Conservation (phyloP, 805 yeast species). For the Dipodascopsis uninucleata region DNA sequence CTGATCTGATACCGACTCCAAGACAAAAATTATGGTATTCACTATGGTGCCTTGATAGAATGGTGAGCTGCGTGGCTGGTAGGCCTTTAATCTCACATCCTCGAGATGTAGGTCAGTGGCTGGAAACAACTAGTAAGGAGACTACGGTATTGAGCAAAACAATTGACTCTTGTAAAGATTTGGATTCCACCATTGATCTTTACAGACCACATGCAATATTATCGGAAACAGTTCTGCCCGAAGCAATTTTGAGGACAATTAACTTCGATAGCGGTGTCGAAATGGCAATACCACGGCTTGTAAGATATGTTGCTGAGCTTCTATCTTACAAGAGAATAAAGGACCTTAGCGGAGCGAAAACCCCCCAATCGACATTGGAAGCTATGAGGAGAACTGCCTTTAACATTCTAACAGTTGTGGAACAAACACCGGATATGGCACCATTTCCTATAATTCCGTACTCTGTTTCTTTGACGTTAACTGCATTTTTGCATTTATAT, state of each 20-base stretch:
- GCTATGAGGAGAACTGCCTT: slow-evolving; percentile 15
- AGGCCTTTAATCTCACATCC: slow-evolving; percentile 39
- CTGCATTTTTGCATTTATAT: slow-evolving; percentile 36
- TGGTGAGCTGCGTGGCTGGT: slow-evolving; percentile 40
- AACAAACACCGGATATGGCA: slow-evolving; percentile 17
- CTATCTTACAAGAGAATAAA: slow-evolving; percentile 35
- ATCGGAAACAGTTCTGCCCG: no score
- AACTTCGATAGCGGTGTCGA: no score
- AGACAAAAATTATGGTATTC: slow-evolving; percentile 38
- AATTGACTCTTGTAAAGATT: slow-evolving; percentile 29
- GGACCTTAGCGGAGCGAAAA: slow-evolving; percentile 14
- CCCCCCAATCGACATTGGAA: slow-evolving; percentile 19
- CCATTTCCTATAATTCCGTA: slow-evolving; percentile 37
- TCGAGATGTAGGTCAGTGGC: slow-evolving; percentile 39
- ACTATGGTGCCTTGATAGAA: slow-evolving; percentile 40
- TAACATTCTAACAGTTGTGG: slow-evolving; percentile 16
- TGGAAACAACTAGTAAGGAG: slow-evolving; percentile 25
- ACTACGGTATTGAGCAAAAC: slow-evolving; percentile 32
- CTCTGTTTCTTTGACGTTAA: slow-evolving; percentile 35
- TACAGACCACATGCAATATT: slow-evolving; percentile 37
- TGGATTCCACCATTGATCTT: slow-evolving; percentile 40
- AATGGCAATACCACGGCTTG: slow-evolving; percentile 21
- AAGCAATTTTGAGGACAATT: no score
- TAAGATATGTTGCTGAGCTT: slow-evolving; percentile 34
- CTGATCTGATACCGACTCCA: slow-evolving; percentile 5